phyloP scores from a whole-genome alignment of 1,284 basidiomycete species.

The Ustilago vetiveriae region DNA sequence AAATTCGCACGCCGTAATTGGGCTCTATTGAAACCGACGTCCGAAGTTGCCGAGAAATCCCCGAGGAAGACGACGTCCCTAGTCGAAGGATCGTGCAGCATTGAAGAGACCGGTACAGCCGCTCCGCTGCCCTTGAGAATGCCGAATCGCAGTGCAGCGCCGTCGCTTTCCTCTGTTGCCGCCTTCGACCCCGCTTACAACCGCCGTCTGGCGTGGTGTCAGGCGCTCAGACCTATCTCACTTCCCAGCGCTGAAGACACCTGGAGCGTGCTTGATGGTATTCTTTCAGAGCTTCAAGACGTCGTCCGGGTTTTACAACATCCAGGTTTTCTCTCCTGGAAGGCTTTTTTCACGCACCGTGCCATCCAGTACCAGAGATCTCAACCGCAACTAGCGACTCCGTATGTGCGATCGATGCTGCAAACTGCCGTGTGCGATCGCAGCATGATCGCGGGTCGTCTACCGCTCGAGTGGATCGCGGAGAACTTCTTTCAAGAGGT shows the following conservation, averaged over 20 bases:
- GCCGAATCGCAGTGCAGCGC: slow-evolving; percentile 33
- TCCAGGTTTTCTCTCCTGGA: slow-evolving; percentile 31
- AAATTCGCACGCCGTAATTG: slow-evolving; percentile 37
- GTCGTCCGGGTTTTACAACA: slow-evolving; percentile 28
- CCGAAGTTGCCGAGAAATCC: background rate
- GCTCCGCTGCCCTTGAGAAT: slow-evolving; percentile 5
- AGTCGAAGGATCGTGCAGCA: background rate
- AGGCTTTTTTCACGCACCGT: slow-evolving; percentile 39
- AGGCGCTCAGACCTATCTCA: slow-evolving; percentile 76
- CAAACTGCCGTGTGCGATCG: slow-evolving; percentile 48
- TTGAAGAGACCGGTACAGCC: background rate
- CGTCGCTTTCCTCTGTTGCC: slow-evolving; percentile 71
- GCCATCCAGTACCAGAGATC: slow-evolving; percentile 26
- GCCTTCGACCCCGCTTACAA: slow-evolving; percentile 78
- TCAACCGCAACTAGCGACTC: slow-evolving; percentile 19
- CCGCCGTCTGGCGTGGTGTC: slow-evolving; percentile 76
- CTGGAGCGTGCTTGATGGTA: slow-evolving; percentile 71
- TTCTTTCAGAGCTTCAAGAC: slow-evolving; percentile 74
- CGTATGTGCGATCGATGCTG: slow-evolving; percentile 40
- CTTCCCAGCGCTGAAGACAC: slow-evolving; percentile 71
- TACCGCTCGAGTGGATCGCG: slow-evolving; percentile 39
- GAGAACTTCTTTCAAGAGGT: slow-evolving; percentile 45
- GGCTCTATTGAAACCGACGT: slow-evolving; percentile 10
- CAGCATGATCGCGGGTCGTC: slow-evolving; percentile 42
- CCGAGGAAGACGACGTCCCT: background rate